These are phyloP conservation scores for Kregervanrija pseudodelftensis DNA, from an alignment of 805 yeast species.

Conservation along the genomic window DNA sequence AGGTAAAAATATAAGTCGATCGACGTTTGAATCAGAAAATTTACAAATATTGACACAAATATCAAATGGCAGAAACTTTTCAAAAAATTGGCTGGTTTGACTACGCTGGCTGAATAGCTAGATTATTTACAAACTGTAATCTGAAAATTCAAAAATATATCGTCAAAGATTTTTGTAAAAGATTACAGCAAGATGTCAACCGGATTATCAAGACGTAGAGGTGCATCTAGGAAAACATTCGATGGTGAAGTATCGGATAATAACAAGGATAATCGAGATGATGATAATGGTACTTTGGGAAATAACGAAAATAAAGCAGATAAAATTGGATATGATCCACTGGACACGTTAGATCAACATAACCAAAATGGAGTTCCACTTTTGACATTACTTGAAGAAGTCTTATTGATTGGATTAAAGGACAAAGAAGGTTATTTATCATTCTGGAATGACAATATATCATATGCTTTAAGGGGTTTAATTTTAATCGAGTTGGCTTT, in stretches of 20 bases:
- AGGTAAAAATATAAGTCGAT: too few relatives aligned
- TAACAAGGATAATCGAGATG: background rate
- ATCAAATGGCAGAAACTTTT: too few relatives aligned
- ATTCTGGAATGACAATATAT: slow-evolving; percentile 97
- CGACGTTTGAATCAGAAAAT: too few relatives aligned
- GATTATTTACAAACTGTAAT: too few relatives aligned
- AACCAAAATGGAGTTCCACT: slow-evolving; percentile 47
- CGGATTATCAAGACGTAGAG: slow-evolving; percentile 74
- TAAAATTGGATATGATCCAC: slow-evolving; percentile 77
- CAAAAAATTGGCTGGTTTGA: too few relatives aligned
- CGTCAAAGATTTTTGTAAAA: background rate
- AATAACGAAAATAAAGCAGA: slow-evolving; percentile 28
- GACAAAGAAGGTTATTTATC: slow-evolving; percentile 95
- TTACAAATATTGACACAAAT: too few relatives aligned
- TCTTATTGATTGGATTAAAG: slow-evolving; percentile 82
- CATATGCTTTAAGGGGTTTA: slow-evolving; percentile 93
- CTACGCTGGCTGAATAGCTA: too few relatives aligned
- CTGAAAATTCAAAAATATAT: background rate
- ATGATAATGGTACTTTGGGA: background rate
- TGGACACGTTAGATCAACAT: slow-evolving; percentile 42
- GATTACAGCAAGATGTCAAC: slow-evolving; percentile 28
- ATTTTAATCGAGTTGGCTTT: slow-evolving; percentile 87
- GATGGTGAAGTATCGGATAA: background rate
- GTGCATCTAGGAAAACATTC: slow-evolving; percentile 23
- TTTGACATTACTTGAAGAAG: slow-evolving; percentile 94